A percentile compares a stretch with the other conserved stretches of the same genome.
phyloP scores from a whole-genome alignment of 768 basidiomycete genomes.

The Tulasnella sp. region DNA sequence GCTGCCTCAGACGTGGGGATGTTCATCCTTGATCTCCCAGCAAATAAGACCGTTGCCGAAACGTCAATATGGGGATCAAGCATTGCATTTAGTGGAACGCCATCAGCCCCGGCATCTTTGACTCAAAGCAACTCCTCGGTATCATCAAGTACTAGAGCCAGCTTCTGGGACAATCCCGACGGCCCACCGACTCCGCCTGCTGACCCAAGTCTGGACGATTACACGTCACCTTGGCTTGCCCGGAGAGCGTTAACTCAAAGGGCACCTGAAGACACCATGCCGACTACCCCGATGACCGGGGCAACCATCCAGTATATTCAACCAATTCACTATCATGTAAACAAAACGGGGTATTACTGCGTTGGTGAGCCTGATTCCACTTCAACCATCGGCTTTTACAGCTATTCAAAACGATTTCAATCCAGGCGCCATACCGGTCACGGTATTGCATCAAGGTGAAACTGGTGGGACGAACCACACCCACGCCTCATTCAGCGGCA shows the following conservation, averaged over 20 bases:
- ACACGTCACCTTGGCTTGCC: constrained; percentile 39
- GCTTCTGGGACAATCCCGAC: constrained; percentile 49
- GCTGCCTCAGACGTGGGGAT: constrained; percentile 58
- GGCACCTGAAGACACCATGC: neutral
- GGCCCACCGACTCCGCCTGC: constrained; percentile 48
- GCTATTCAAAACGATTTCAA: neutral
- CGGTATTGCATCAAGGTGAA: constrained; percentile 41
- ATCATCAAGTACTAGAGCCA: constrained; percentile 11
- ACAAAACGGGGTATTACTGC: constrained; percentile 90
- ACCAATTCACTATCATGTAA: constrained; percentile 74
- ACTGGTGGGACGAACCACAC: constrained; percentile 42
- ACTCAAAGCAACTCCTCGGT: constrained; percentile 8
- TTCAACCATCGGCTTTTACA: neutral
- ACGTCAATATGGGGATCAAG: constrained; percentile 86
- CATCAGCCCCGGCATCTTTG: constrained; percentile 17
- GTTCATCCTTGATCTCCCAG: constrained; percentile 76
- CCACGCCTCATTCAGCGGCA: constrained; percentile 71
- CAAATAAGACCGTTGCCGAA: constrained; percentile 47
- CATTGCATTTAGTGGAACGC: constrained; percentile 44
- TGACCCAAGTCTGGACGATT: constrained; percentile 26
- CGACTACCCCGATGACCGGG: constrained; percentile 34
- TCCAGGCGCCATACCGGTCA: constrained; percentile 79
- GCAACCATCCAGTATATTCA: constrained; percentile 46
- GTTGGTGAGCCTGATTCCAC: constrained; percentile 49
- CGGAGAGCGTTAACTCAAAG: neutral